phyloP scores from a whole-genome alignment of 768 basidiomycete genomes.

The Hygrophorus pudorinus region DNA sequence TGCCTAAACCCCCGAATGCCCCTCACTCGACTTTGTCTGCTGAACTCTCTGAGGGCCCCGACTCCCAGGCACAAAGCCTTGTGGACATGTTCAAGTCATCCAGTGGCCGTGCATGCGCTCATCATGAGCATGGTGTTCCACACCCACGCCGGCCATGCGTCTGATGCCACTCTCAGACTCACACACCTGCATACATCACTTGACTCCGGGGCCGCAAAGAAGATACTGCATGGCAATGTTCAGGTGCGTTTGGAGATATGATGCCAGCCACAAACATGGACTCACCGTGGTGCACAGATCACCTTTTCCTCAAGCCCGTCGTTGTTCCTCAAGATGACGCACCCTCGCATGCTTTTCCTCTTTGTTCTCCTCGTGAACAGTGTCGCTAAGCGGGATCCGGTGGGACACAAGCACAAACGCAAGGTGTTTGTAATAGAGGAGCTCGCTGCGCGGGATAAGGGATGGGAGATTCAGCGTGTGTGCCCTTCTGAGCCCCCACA shows the following conservation, averaged over 20 bases:
- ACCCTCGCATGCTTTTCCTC: slow-evolving; percentile 54
- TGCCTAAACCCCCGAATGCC: no score
- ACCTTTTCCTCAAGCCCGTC: slow-evolving; percentile 29
- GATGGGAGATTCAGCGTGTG: slow-evolving; percentile 28
- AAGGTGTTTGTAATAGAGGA: slow-evolving; percentile 63
- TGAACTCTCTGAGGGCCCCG: no score
- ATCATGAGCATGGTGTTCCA: no score
- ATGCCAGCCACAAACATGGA: background rate
- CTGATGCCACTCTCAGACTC: slow-evolving; percentile 39
- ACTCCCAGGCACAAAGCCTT: no score
- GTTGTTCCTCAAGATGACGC: slow-evolving; percentile 49
- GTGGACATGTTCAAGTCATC: no score
- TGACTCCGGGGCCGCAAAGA: slow-evolving; percentile 43
- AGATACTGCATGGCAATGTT: slow-evolving; percentile 21
- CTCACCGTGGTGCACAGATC: slow-evolving; percentile 23
- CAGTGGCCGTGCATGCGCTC: no score
- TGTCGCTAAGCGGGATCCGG: slow-evolving; percentile 56
- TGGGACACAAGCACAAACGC: slow-evolving; percentile 28
- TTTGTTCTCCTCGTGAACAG: slow-evolving; percentile 61
- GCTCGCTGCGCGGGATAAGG: slow-evolving; percentile 37
- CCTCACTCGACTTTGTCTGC: no score
- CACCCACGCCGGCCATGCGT: slow-evolving; percentile 46
- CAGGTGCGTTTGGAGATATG: slow-evolving; percentile 15
- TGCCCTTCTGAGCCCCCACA: no score
- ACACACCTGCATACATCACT: slow-evolving; percentile 55